A percentile compares a stretch with the other conserved stretches of the same genome.
These are phyloP conservation scores for Termitomyces sp. DNA, from an alignment of 768 basidiomycete species.

Conservation along the genomic window DNA sequence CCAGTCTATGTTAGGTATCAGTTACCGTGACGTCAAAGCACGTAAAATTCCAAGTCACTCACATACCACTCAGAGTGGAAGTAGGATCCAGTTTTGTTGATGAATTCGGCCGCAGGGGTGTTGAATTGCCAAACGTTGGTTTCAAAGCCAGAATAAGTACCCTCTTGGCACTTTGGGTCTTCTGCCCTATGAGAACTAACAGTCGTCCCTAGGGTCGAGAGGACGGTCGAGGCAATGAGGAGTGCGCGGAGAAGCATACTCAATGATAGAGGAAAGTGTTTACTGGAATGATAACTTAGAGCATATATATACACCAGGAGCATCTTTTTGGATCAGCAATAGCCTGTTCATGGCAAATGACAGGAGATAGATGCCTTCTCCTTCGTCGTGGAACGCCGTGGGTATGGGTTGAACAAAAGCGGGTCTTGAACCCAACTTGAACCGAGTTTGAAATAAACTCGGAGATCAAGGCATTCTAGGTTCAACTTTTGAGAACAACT, in stretches of 20 bases:
- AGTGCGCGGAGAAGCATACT: constrained; percentile 1
- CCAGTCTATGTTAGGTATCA: neutral
- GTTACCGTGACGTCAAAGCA: neutral
- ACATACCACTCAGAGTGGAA: constrained; percentile 20
- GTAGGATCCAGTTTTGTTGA: constrained; percentile 13
- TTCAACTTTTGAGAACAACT: too few relatives aligned
- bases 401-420: neutral
- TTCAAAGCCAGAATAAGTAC: constrained; percentile 13
- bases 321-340: neutral
- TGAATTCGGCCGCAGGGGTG: constrained; percentile 7
- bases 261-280: too few relatives aligned
- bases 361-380: neutral
- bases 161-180: constrained; percentile 10
- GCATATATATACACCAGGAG: neutral
- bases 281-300: neutral
- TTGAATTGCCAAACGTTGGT: constrained; percentile 12
- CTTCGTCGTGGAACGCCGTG: neutral
- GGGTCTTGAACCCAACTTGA: neutral
- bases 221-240: neutral
- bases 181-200: neutral
- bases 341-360: neutral
- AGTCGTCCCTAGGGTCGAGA: constrained; percentile 3
- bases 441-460: neutral
- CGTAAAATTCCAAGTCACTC: constrained; percentile 7
- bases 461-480: too few relatives aligned